Conservation (phyloP, 768 basidiomycete species). For the Tulasnella sp. region DNA sequence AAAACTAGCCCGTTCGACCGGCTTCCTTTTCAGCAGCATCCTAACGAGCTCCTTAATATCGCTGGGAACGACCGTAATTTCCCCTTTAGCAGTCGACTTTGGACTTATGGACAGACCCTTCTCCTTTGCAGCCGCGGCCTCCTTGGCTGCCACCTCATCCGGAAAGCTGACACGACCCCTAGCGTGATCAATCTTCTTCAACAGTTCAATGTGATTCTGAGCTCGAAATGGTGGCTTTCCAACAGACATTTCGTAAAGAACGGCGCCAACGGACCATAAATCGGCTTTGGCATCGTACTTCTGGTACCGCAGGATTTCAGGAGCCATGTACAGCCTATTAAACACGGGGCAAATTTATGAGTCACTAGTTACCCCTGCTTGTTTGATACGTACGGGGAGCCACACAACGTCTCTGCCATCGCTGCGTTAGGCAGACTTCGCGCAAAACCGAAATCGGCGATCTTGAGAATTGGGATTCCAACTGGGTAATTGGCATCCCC, state of each 20-base stretch:
- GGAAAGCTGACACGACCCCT: slow-evolving; percentile 81
- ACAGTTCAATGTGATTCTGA: slow-evolving; percentile 86
- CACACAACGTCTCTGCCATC: slow-evolving; percentile 96
- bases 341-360: neutral
- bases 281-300: slow-evolving; percentile 98
- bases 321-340: slow-evolving; percentile 95
- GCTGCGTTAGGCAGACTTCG: slow-evolving; percentile 79
- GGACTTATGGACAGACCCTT: slow-evolving; percentile 33
- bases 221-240: slow-evolving; percentile 93
- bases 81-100: slow-evolving; percentile 14
- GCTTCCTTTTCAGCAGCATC: slow-evolving; percentile 66
- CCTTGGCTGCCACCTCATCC: slow-evolving; percentile 58
- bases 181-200: slow-evolving; percentile 85
- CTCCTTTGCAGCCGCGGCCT: slow-evolving; percentile 31
- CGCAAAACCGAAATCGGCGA: slow-evolving; percentile 98
- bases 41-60: slow-evolving; percentile 87
- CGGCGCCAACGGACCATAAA: slow-evolving; percentile 95
- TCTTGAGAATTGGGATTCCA: slow-evolving; percentile 94
- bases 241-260: slow-evolving; percentile 88
- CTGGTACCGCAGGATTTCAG: slow-evolving; percentile 91
- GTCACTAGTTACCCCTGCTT: neutral
- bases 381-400: slow-evolving; percentile 64
- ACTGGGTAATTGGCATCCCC: slow-evolving; percentile 52
- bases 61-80: slow-evolving; percentile 43
- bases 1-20: slow-evolving; percentile 73